These are phyloP conservation scores for Penicillium malachiteum DNA, from an alignment of 495 filamentous ascomycete genomes.

Conservation along the genomic window DNA sequence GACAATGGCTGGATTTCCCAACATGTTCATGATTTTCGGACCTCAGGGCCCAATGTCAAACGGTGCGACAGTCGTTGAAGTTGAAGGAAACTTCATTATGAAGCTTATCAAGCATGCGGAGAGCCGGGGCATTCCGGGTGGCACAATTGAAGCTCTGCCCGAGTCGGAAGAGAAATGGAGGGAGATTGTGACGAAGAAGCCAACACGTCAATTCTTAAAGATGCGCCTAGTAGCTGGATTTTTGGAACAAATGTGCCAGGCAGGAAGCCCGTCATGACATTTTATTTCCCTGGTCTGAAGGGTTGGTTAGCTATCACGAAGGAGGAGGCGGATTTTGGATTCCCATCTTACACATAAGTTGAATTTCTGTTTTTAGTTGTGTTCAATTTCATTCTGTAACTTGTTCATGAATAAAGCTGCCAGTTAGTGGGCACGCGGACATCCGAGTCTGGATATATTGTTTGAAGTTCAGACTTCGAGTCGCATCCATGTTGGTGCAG, in stretches of 20 bases:
- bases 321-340: too few species aligned
- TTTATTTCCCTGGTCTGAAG: not conserved
- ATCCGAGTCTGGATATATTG: too few species aligned
- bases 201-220: not conserved
- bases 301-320: too few species aligned
- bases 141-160: not conserved
- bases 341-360: too few species aligned
- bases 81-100: conserved; percentile 26
- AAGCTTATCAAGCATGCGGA: not conserved
- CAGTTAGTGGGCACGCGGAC: too few species aligned
- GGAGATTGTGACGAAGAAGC: not conserved
- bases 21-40: conserved; percentile 47
- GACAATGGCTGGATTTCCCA: conserved; percentile 29
- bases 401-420: too few species aligned
- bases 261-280: not conserved
- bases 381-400: too few species aligned
- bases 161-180: not conserved
- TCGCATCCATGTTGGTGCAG: too few species aligned
- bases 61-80: conserved; percentile 42
- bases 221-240: not conserved
- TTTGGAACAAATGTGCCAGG: not conserved
- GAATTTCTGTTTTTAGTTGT: too few species aligned
- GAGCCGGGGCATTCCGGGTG: not conserved
- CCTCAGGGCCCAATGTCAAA: conserved; percentile 46
- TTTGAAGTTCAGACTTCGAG: too few species aligned